Evolutionary conservation across 257 asterid genomes (phyloP).

Genomic region (Nicotiana undulata): DNA sequence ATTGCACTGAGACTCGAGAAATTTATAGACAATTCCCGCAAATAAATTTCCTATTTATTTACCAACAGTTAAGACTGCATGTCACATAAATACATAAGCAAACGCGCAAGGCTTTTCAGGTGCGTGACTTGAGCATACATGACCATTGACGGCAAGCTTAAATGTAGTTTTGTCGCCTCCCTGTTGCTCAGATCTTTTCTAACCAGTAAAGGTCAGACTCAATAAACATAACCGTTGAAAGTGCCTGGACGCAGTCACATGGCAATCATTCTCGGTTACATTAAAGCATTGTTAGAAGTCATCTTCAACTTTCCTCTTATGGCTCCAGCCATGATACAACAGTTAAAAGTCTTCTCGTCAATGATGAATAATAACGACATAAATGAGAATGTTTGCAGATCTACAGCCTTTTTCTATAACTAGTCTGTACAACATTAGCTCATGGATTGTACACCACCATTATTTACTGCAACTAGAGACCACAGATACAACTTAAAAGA

Average conservation of each 20-base stretch:
- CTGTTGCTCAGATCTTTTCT: not conserved
- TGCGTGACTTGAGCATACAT: not conserved
- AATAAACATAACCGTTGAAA: not conserved
- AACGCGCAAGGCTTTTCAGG: too few species aligned
- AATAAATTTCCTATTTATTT: too few species aligned
- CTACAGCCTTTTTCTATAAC: constrained; percentile 4
- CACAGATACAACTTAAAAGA: not conserved
- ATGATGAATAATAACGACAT: not conserved
- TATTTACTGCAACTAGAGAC: not conserved
- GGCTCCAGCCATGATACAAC: not conserved
- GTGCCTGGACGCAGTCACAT: not conserved
- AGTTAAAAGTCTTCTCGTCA: not conserved
- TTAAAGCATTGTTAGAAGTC: not conserved
- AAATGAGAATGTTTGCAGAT: not conserved
- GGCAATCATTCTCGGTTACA: not conserved
- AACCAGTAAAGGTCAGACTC: not conserved
- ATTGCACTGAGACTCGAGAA: too few species aligned
- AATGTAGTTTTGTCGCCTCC: not conserved
- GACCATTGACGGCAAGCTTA: not conserved
- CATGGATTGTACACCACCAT: not conserved
- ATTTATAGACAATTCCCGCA: too few species aligned
- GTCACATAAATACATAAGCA: too few species aligned
- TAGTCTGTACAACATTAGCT: not conserved
- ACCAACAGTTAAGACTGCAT: too few species aligned
- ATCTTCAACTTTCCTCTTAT: not conserved